Percentiles rank a stretch among this genome's conserved stretches.
These are phyloP conservation scores for Termitomyces sp. DNA, from an alignment of 768 basidiomycete genomes.

Conservation along the genomic window DNA sequence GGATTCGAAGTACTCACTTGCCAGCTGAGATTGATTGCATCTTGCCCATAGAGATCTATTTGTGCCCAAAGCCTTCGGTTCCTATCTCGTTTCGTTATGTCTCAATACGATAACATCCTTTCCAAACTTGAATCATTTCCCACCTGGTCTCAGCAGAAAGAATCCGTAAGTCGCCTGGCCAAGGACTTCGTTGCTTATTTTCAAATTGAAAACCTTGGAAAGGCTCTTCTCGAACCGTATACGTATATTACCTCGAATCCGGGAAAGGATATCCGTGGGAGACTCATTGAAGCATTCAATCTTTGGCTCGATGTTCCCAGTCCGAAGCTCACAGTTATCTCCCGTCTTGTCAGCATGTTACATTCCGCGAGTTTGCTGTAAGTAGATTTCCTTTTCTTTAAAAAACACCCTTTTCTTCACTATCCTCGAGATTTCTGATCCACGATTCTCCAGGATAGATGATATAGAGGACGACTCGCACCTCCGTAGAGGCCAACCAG, in stretches of 20 bases:
- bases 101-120: background rate
- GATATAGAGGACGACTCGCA: constrained; percentile 94
- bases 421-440: too few relatives aligned
- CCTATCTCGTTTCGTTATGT: background rate
- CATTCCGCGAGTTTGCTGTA: constrained; percentile 93
- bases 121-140: background rate
- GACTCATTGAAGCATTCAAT: constrained; percentile 92
- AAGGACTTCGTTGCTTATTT: background rate
- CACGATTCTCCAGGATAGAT: constrained; percentile 61
- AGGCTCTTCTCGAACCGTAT: constrained; percentile 71
- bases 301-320: constrained; percentile 81
- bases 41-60: background rate
- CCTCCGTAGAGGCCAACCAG: constrained; percentile 81
- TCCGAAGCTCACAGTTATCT: constrained; percentile 68
- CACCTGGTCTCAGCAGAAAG: background rate
- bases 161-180: background rate
- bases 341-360: constrained; percentile 86
- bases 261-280: constrained; percentile 88
- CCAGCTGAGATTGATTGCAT: too few relatives aligned
- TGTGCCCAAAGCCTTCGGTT: background rate
- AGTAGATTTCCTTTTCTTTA: constrained; percentile 18
- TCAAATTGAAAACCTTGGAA: background rate
- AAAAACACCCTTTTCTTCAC: too few relatives aligned
- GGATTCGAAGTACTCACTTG: too few relatives aligned
- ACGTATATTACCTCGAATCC: constrained; percentile 79